Evolutionary conservation across 306 rosid species (phyloP), one percentile per base, ranked within the genome.

Genomic region (Myrica gale): DNA sequence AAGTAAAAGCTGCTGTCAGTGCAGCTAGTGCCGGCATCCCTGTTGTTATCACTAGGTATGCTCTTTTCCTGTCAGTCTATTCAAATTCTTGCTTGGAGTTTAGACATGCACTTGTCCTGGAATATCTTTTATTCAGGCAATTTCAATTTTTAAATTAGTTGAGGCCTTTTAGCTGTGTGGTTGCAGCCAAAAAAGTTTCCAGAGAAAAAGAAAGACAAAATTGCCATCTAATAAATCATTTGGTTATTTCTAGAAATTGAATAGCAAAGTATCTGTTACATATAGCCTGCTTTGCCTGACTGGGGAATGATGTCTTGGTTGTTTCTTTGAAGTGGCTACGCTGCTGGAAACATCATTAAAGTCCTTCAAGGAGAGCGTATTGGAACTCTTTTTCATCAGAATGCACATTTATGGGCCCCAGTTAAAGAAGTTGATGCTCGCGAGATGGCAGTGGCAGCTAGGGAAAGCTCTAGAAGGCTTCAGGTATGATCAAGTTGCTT

Each of bases 11-110:
- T 81, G 93, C 99, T 69, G 81, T 85, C 61, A 87, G 89, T 85
- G 99, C 96, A 54, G 93, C 98, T 68, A 81, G 87, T 79, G 99
- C 97, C 52, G 99, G 98, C 79, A 87, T 89, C 78, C 98, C 99
- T 77, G 99, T 95, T 80, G 76, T 95, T 87, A 90, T 95, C 80
- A 89, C 99, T 60, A 95, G 99, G 99, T 92, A 76, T 70, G 21
- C 44, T 80, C 50, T 70, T 32, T 61, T 61, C 65, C 41, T 44
- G 26, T 5, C 12, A 44, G 68, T 4, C 26, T 54, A 56, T 26
- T 15, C 73, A 61, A 65, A 73, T 61, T 23, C 58, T 66, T 48
- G 26, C 63, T 69, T 48, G 37, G 51, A 65, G 32, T 41, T 41
- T 21, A 63, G 19, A 32, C 37, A 32, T 37, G 69, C 48, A 76